phyloP scores from a whole-genome alignment of 345 rosid species.

The Brassica rapa region DNA sequence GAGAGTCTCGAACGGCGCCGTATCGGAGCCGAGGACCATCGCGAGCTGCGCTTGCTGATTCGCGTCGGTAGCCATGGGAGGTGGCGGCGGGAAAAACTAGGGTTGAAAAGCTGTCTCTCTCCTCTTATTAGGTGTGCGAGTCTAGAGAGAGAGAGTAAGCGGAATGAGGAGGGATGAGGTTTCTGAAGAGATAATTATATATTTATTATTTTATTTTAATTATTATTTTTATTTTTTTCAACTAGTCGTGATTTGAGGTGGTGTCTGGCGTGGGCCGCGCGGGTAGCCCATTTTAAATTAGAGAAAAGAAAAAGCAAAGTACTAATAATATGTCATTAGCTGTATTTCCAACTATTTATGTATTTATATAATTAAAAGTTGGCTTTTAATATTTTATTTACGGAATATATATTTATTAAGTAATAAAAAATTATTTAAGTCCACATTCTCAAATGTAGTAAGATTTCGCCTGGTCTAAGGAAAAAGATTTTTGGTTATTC shows the following conservation, averaged over 20 bases:
- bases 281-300: conserved; percentile 16
- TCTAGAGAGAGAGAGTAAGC: conserved; percentile 35
- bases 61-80: conserved; percentile 72
- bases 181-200: conserved; percentile 36
- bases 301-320: background rate
- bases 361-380: background rate
- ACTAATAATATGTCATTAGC: conserved; percentile 36
- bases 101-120: conserved; percentile 39
- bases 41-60: conserved; percentile 85
- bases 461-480: background rate
- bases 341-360: conserved; percentile 19
- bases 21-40: conserved; percentile 74
- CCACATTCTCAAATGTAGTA: background rate
- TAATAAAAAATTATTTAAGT: background rate
- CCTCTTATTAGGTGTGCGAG: conserved; percentile 21
- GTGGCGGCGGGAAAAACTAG: conserved; percentile 44
- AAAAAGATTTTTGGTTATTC: background rate
- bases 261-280: conserved; percentile 26
- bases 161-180: conserved; percentile 29
- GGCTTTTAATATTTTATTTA: background rate
- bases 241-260: conserved; percentile 38
- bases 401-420: background rate
- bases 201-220: background rate
- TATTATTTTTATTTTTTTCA: background rate
- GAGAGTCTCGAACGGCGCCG: conserved; percentile 79